Percentiles rank a stretch among this genome's conserved stretches.
Conservation (phyloP, 2,329 filamentous ascomycete genomes). For the Clathrospora elynae region DNA sequence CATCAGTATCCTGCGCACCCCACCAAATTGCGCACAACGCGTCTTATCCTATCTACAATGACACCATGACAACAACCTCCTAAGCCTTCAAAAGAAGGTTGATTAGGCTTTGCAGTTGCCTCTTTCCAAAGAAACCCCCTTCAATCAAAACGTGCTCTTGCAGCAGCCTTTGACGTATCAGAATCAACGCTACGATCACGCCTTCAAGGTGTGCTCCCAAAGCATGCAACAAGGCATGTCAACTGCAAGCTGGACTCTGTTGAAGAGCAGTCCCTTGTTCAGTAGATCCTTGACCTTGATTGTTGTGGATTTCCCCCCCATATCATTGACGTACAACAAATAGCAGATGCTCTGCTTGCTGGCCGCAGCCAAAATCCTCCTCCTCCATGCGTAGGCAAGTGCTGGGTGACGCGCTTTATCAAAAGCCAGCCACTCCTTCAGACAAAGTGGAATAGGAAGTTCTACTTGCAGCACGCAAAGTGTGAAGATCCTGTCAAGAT, state of each 20-base stretch:
- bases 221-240: neutral
- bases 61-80: too few species aligned
- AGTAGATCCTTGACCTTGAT: slow-evolving; percentile 15
- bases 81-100: neutral
- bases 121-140: neutral
- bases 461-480: slow-evolving; percentile 8
- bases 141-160: too few species aligned
- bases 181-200: slow-evolving; percentile 1
- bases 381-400: slow-evolving; percentile 10
- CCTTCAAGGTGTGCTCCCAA: neutral
- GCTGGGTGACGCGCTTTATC: slow-evolving; percentile 10
- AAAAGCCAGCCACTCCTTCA: slow-evolving; percentile 12
- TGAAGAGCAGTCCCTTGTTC: slow-evolving; percentile 14
- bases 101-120: neutral
- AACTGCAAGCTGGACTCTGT: slow-evolving; percentile 10
- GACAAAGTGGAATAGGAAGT: slow-evolving; percentile 14
- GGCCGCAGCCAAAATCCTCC: slow-evolving; percentile 9
- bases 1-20: too few species aligned
- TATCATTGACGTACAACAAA: slow-evolving; percentile 2
- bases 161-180: neutral
- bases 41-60: too few species aligned
- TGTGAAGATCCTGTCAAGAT: slow-evolving; percentile 13
- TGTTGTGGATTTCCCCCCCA: slow-evolving; percentile 5
- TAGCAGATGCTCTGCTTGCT: slow-evolving; percentile 4
- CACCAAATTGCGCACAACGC: neutral